Base-by-base conservation (phyloP, 331 rosid species). In the Rosa hybrid region DNA sequence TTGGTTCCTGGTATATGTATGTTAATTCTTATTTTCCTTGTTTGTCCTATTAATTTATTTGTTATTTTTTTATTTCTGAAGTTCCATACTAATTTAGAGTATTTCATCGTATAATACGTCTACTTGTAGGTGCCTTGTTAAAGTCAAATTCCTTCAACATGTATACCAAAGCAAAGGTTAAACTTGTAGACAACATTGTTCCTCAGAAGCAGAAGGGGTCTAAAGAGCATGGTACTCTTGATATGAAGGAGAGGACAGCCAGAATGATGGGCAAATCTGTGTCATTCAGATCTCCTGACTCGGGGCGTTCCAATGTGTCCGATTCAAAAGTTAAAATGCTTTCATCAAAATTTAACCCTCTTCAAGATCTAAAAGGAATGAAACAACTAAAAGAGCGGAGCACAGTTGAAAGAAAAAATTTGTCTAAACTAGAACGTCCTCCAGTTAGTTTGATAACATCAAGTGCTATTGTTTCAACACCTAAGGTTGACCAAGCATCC, bases 321-420 rank as follows among this genome's bases (percentile, higher is more conserved):
- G 97, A 89, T 53, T 82, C 97, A 77, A 95, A 92, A 87, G 93
- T 89, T 75, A 95, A 90, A 90, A 84, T 86, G 91, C 85, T 88
- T 51, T 70, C 92, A 20, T 51, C 92, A 0, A 93, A 88, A 54
- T 53, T 87, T 83, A 63, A 67, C 77, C 85, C 76, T 74, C 74
- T 76, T 76, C 88, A 82, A 74, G 98, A 91, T 80, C 70, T 81
- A 68, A 94, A 91, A 87, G 93, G 86, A 81, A 42, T 80, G 51
- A 92, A 87, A 85, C 91, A 50, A 80, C 78, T 81, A 74, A 94
- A 89, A 84, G 98, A 92, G 56, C 74, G 90, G 63, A 85, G 83
- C 75, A 59, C 84, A 21, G 72, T 81, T 89, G 97, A 91, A 78
- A 91, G 89, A 86, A 94, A 84, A 85, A 68, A 4, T 79, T 73